Percentiles rank a stretch among this genome's conserved stretches.
phyloP scores from a whole-genome alignment of 2,329 filamentous ascomycete species.

The Colletotrichum sublineola region DNA sequence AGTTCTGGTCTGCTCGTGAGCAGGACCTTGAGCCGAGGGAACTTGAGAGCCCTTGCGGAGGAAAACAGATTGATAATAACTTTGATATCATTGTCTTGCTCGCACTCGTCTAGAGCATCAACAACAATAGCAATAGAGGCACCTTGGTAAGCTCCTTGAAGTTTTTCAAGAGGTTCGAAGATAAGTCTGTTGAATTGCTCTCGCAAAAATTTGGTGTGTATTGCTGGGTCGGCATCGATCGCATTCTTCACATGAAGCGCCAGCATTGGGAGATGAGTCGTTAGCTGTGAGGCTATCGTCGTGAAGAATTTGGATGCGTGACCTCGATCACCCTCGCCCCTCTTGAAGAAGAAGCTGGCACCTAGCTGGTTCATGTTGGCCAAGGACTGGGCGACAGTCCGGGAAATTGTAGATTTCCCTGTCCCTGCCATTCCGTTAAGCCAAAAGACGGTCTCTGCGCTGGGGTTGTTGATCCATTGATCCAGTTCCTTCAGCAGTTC shows the following conservation, averaged over 20 bases:
- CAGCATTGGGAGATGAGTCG: slow-evolving; percentile 6
- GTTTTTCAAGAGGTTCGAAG: slow-evolving; percentile 49
- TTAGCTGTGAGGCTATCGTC: slow-evolving; percentile 55
- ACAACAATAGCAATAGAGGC: slow-evolving; percentile 47
- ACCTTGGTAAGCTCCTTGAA: not conserved
- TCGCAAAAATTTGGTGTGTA: slow-evolving; percentile 47
- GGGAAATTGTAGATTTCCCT: slow-evolving; percentile 56
- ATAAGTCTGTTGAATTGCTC: slow-evolving; percentile 60
- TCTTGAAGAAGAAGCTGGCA: slow-evolving; percentile 60
- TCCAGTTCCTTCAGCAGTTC: slow-evolving; percentile 50
- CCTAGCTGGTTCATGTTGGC: slow-evolving; percentile 39
- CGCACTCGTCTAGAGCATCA: slow-evolving; percentile 50
- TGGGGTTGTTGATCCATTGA: slow-evolving; percentile 47
- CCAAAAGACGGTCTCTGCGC: slow-evolving; percentile 51
- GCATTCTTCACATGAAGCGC: slow-evolving; percentile 45
- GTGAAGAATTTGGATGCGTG: slow-evolving; percentile 52
- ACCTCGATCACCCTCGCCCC: slow-evolving; percentile 51
- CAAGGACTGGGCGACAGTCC: slow-evolving; percentile 23
- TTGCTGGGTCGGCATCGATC: slow-evolving; percentile 48
- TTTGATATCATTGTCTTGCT: slow-evolving; percentile 48
- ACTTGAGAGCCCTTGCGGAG: slow-evolving; percentile 30
- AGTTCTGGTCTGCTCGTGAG: slow-evolving; percentile 57
- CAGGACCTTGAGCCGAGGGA: slow-evolving; percentile 49
- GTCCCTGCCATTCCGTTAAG: slow-evolving; percentile 56
- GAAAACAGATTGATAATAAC: slow-evolving; percentile 49